Evolutionary conservation across 805 yeast species (phyloP).

Genomic region (Starmerella sp.): DNA sequence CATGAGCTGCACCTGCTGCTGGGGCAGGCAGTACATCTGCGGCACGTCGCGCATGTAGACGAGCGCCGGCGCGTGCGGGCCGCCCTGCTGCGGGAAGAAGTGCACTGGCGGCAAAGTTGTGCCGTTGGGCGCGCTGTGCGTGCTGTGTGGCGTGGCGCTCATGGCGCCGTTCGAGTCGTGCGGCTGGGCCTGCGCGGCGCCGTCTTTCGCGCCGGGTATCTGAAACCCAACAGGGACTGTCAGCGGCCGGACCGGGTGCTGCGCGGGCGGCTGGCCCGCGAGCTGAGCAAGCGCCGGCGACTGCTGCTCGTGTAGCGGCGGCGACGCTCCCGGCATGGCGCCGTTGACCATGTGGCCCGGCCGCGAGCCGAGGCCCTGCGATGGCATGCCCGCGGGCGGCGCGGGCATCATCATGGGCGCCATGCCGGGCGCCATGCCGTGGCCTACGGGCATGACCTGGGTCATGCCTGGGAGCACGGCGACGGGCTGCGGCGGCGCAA

Average conservation of each 20-base stretch:
- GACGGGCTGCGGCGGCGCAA: background rate
- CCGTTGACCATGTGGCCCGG: no score
- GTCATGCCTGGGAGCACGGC: background rate
- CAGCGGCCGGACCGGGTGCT: background rate
- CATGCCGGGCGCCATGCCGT: background rate
- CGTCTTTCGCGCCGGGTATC: background rate
- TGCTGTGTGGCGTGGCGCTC: no score
- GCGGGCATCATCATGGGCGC: background rate
- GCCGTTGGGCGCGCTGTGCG: background rate
- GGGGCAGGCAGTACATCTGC: conserved; percentile 3
- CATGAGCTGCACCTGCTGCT: conserved; percentile 13
- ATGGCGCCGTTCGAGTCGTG: no score
- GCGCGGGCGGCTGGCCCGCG: background rate
- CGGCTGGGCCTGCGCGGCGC: no score
- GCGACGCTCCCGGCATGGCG: no score
- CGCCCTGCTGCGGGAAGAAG: background rate
- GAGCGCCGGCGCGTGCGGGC: background rate
- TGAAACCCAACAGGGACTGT: background rate
- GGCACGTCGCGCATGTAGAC: conserved; percentile 1
- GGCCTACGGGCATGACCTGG: background rate
- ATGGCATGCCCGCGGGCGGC: background rate
- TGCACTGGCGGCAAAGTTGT: background rate
- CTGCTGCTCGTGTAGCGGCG: background rate
- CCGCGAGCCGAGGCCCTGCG: no score
- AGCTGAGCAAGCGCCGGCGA: no score